phyloP scores from a whole-genome alignment of 805 yeast genomes.

The Sungouiella thailandica region DNA sequence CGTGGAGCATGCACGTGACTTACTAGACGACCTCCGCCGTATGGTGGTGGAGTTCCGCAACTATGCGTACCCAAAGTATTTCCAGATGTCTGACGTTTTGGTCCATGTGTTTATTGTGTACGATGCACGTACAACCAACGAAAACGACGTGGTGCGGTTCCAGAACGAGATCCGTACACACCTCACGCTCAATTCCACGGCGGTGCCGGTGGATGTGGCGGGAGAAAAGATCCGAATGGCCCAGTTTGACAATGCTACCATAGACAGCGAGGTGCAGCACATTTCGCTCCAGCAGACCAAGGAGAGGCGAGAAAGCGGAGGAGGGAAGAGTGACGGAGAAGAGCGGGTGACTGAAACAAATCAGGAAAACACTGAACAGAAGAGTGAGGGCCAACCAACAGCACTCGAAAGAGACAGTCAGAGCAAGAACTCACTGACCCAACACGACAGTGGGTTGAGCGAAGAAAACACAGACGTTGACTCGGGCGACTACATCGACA shows the following conservation, averaged over 20 bases:
- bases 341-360: too few species aligned
- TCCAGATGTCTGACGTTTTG: slow-evolving; percentile 61
- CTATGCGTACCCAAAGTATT: slow-evolving; percentile 56
- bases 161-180: slow-evolving; percentile 22
- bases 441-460: too few species aligned
- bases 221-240: slow-evolving; percentile 4
- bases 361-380: too few species aligned
- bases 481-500: slow-evolving; percentile 11
- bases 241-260: slow-evolving; percentile 32
- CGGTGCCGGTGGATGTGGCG: slow-evolving; percentile 10
- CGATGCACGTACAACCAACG: slow-evolving; percentile 18
- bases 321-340: too few species aligned
- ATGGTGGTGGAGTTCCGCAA: slow-evolving; percentile 45
- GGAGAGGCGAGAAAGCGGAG: too few species aligned
- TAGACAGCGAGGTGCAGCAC: slow-evolving; percentile 47
- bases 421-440: too few species aligned
- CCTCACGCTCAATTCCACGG: slow-evolving; percentile 25
- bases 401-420: slow-evolving; percentile 1
- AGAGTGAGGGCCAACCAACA: too few species aligned
- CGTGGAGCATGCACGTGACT: slow-evolving; percentile 48
- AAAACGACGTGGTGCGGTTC: slow-evolving; percentile 30
- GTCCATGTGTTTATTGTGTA: slow-evolving; percentile 32
- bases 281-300: slow-evolving; percentile 20
- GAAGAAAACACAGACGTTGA: too few species aligned
- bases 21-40: slow-evolving; percentile 52